Evolutionary conservation across 23 red algal genomes (phyloP).

Genomic region (Cyanidioschyzon merolae): DNA sequence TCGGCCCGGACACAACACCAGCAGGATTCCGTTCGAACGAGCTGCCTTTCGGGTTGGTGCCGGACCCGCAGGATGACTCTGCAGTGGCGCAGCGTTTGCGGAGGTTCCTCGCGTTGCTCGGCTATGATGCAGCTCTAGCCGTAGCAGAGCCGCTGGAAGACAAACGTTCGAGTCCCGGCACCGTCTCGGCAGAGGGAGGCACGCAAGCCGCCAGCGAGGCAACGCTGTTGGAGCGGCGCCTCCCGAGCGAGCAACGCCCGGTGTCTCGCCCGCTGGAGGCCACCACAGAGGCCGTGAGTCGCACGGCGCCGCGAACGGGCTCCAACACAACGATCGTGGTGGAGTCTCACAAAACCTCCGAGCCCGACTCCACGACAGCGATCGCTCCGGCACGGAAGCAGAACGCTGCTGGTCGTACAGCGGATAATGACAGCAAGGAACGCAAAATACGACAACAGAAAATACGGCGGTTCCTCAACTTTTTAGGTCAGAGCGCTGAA

Average conservation of each 20-base stretch:
- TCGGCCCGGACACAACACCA: neutral
- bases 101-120: neutral
- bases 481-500: neutral
- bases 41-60: neutral
- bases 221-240: neutral
- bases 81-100: conserved; percentile 9
- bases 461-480: conserved; percentile 12
- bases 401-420: neutral
- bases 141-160: neutral
- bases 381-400: neutral
- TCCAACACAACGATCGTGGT: neutral
- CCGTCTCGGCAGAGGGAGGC: neutral
- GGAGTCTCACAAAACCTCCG: neutral
- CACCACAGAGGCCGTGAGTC: neutral
- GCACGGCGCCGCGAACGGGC: neutral
- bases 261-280: neutral
- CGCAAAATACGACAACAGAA: conserved; percentile 11
- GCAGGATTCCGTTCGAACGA: neutral
- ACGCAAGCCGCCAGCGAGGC: neutral
- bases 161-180: neutral
- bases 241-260: neutral
- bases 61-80: conserved; percentile 12
- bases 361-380: neutral
- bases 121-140: conserved; percentile 3
- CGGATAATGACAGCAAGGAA: conserved; percentile 1